Percentiles rank a stretch among this genome's conserved stretches.
Conservation (phyloP, 768 basidiomycete species). For the Suillus bovinus region DNA sequence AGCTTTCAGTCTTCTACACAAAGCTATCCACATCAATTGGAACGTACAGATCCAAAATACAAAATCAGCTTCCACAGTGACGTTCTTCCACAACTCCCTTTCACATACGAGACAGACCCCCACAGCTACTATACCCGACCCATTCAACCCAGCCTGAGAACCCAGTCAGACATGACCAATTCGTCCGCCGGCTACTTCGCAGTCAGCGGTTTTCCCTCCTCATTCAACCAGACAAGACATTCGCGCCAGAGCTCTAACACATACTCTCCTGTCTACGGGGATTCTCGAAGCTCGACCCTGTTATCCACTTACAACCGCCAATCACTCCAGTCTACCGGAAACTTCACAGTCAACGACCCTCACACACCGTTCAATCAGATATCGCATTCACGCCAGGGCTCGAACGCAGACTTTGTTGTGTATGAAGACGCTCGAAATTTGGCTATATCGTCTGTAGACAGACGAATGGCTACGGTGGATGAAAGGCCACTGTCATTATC, state of each 20-base stretch:
- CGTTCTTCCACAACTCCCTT: slow-evolving; percentile 32
- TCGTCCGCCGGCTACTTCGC: not conserved
- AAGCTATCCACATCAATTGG: slow-evolving; percentile 31
- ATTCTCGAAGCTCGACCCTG: slow-evolving; percentile 22
- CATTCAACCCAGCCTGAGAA: slow-evolving; percentile 29
- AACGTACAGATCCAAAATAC: slow-evolving; percentile 39
- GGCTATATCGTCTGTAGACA: slow-evolving; percentile 37
- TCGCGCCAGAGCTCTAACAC: slow-evolving; percentile 21
- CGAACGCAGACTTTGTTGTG: slow-evolving; percentile 17
- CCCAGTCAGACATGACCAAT: slow-evolving; percentile 19
- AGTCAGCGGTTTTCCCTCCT: not conserved
- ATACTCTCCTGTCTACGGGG: slow-evolving; percentile 16
- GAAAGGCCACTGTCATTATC: not conserved
- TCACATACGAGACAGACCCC: slow-evolving; percentile 27
- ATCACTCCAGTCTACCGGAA: not conserved
- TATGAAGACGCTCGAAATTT: slow-evolving; percentile 19
- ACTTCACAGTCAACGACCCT: too few relatives aligned
- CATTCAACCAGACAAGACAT: slow-evolving; percentile 5
- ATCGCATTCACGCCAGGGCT: slow-evolving; percentile 16
- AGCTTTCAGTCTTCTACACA: slow-evolving; percentile 21
- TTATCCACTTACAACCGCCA: slow-evolving; percentile 41
- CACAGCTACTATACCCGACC: slow-evolving; percentile 24
- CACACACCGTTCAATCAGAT: not conserved
- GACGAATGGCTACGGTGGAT: slow-evolving; percentile 44
- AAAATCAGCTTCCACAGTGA: slow-evolving; percentile 12